Percentiles rank a stretch among this genome's conserved stretches.
Evolutionary conservation across 306 rosid species (phyloP).

Genomic region (Glycyrrhiza uralensis): DNA sequence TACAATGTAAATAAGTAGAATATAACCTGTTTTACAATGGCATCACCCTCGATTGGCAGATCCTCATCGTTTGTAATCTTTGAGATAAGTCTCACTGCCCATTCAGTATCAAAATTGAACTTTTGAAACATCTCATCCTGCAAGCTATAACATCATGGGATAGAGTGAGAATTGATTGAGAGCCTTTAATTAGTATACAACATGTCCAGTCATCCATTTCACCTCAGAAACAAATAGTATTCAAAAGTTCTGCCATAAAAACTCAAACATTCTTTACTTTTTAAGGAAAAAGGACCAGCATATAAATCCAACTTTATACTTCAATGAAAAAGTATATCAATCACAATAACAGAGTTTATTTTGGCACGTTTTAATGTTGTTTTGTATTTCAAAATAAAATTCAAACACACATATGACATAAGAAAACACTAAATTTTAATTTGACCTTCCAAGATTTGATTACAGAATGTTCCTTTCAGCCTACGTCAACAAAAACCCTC

Average conservation of each 20-base stretch:
- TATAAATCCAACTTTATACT: slow-evolving; percentile 9
- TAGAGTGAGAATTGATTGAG: slow-evolving; percentile 22
- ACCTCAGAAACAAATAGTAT: background rate
- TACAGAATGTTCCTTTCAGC: background rate
- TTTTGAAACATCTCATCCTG: slow-evolving; percentile 99
- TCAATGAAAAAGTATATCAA: slow-evolving; percentile 1
- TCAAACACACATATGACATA: background rate
- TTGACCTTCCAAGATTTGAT: background rate
- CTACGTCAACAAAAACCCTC: background rate
- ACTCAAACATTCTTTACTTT: background rate
- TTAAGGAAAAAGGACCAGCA: background rate
- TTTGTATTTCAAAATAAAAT: slow-evolving; percentile 2
- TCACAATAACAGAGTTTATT: background rate
- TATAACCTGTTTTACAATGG: slow-evolving; percentile 84
- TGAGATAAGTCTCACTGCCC: slow-evolving; percentile 95
- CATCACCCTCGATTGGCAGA: slow-evolving; percentile 86
- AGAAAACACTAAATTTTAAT: background rate
- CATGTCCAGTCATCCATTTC: background rate
- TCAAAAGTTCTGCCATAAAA: background rate
- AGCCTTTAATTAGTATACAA: background rate
- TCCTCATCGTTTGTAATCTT: slow-evolving; percentile 89
- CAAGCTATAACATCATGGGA: slow-evolving; percentile 55
- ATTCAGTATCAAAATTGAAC: slow-evolving; percentile 93
- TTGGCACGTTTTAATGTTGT: background rate
- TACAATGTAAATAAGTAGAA: slow-evolving; percentile 24